phyloP scores from a whole-genome alignment of 2,329 filamentous ascomycete species.

The Fusarium verticillioides region DNA sequence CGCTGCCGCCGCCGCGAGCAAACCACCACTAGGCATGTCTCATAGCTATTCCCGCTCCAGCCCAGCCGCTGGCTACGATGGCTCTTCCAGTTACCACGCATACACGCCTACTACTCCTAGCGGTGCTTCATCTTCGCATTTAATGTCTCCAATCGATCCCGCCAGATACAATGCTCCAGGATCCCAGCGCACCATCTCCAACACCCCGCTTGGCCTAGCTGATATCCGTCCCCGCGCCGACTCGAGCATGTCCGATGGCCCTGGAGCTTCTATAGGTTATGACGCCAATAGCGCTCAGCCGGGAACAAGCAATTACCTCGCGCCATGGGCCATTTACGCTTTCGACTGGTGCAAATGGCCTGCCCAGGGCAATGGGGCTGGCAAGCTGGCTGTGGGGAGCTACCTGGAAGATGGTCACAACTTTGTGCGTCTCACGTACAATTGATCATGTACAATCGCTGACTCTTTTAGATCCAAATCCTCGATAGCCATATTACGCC shows the following conservation, averaged over 20 bases:
- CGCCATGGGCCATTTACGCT: slow-evolving; percentile 95
- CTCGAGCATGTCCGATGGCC: slow-evolving; percentile 79
- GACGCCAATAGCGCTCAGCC: slow-evolving; percentile 73
- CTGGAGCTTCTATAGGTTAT: slow-evolving; percentile 70
- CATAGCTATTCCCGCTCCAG: slow-evolving; percentile 89
- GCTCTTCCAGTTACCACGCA: slow-evolving; percentile 62
- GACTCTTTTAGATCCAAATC: slow-evolving; percentile 83
- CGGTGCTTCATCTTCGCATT: slow-evolving; percentile 68
- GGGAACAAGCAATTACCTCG: slow-evolving; percentile 90
- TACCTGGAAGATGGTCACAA: slow-evolving; percentile 99
- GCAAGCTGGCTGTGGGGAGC: slow-evolving; percentile 94
- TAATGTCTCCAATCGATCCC: slow-evolving; percentile 66
- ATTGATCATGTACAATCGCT: slow-evolving; percentile 1
- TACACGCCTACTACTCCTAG: slow-evolving; percentile 74
- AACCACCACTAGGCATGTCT: slow-evolving; percentile 72
- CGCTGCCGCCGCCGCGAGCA: slow-evolving; percentile 63
- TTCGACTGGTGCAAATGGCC: slow-evolving; percentile 99
- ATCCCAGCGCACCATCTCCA: slow-evolving; percentile 74
- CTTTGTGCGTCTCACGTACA: slow-evolving; percentile 70
- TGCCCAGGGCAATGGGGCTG: slow-evolving; percentile 80
- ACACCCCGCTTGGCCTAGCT: slow-evolving; percentile 89
- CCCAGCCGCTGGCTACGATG: slow-evolving; percentile 71
- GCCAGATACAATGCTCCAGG: slow-evolving; percentile 66
- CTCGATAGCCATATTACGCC: slow-evolving; percentile 84
- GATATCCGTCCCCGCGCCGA: slow-evolving; percentile 92